Base-by-base conservation (phyloP, 768 basidiomycete genomes). In the Gloeopeniophorella convolvens region DNA sequence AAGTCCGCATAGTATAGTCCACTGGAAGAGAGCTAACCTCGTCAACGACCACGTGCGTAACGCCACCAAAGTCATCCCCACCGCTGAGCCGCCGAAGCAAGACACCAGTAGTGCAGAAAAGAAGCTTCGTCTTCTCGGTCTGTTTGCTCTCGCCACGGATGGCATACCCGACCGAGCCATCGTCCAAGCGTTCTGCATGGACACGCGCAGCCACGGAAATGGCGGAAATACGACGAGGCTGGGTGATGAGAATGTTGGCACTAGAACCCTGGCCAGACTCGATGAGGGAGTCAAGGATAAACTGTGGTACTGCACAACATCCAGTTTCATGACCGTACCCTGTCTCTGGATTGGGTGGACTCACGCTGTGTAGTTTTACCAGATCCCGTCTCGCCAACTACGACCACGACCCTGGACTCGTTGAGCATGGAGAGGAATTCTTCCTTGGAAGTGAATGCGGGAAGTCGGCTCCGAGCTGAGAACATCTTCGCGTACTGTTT, bases 71-170 rank as follows among this genome's bases (percentile, higher is more conserved):
- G 31, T 71, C 74, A 56, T 94, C 88, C 9, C 85, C 85, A 26
- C 74, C 72, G n/a, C 82, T 78, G 11, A 96, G 68, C 15, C 89
- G 76, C 49, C 90, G 72, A 40, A 96, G 74, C 2, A 92, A 76
- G n/a, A 96, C 88, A 68, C 94, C 94, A 9, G 92, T 96, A 2
- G 94, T 97, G 62, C 91, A 92, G 61, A 95, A 96, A 16, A 94
- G 68, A 3, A 94, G 67, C 54, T 86, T 85, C 5, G 89, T 92
- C 30, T 74, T 74, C 20, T 72, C 70, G 9, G 71, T 71, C 41
- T 80, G 76, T 55, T 79, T 87, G 32, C 77, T 80, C 65, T 96
- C 91, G 11, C 93, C 94, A 37, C 94, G 78, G 47, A 96, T 92
- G 2, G 83, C 80, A 59, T 95, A 97, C 2, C 91, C 93, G 28